Evolutionary conservation across 2,329 filamentous ascomycete species (phyloP), one percentile per base, ranked within the genome.

Genomic region (Fusarium xylarioides): DNA sequence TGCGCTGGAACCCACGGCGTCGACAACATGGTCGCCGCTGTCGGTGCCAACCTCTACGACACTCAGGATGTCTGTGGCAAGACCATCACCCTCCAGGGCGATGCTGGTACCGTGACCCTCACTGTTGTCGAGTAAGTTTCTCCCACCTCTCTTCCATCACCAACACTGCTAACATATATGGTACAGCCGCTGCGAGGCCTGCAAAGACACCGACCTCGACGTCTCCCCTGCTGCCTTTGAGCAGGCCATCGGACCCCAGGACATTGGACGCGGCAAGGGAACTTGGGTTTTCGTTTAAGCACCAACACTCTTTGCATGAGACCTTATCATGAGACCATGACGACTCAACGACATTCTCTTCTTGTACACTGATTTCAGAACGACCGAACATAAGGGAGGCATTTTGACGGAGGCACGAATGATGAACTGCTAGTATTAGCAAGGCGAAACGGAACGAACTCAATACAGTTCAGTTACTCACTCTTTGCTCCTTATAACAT

Each of bases 31-130:
- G 88, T 95, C 44, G 91, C 89, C 40, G 89, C 93, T 2, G 86
- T 95, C 1, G 91, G 91, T 4, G 88, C 91, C 75, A 77, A 86
- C n/a, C 78, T 93, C 9, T 95, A 89, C 77, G 92, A 95, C 79
- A 86, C 89, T 0, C 84, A 84, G 2, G 82, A 83, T 8, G 79
- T 83, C 3, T 95, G 93, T 76, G 91, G 91, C 5, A 84, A 85
- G 76, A 89, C 85, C 79, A 88, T 96, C n/a, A 85, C 91, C 32
- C 87, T 93, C 34, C 84, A 82, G 52, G 83, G 90, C 64, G 82
- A 83, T 38, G 80, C 72, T 54, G 76, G 74, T 47, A 70, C 86
- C 44, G 85, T 90, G 18, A 89, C 91, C 72, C 85, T 93, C 32
- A 90, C 82, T 26, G 89, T 94, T 11, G 91, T 93, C 11, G 92